Conservation (phyloP, 2,329 filamentous ascomycete species). For the Graphiopsis chlorocephala region DNA sequence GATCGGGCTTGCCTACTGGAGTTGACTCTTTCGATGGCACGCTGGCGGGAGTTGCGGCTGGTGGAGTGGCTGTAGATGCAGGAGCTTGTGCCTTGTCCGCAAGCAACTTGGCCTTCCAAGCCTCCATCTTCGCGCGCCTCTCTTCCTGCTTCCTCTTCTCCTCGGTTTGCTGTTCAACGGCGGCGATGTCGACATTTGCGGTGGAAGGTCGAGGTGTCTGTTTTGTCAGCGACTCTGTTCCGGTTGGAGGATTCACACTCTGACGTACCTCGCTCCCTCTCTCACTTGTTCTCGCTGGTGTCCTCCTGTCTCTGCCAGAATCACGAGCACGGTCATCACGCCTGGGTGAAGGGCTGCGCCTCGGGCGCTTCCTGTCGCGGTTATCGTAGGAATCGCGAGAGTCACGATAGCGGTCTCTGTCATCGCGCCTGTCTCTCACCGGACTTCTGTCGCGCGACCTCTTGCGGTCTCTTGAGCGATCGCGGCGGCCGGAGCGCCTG, state of each 20-base stretch:
- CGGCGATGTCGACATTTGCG: constrained; percentile 16
- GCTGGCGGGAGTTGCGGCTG: constrained; percentile 14
- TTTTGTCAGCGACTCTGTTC: constrained; percentile 14
- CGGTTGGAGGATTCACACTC: neutral
- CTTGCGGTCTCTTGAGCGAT: constrained; percentile 22
- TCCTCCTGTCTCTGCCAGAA: constrained; percentile 58
- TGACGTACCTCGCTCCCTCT: constrained; percentile 57
- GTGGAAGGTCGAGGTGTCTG: constrained; percentile 23
- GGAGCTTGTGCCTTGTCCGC: constrained; percentile 51
- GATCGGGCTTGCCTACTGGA: constrained; percentile 79
- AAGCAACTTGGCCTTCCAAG: constrained; percentile 83
- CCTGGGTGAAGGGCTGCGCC: constrained; percentile 19
- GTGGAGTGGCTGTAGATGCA: constrained; percentile 25
- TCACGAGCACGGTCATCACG: constrained; percentile 25
- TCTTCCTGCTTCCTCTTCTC: constrained; percentile 51
- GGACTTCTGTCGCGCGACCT: constrained; percentile 20
- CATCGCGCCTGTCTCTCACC: constrained; percentile 23
- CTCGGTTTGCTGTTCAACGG: constrained; percentile 19
- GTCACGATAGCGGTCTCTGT: constrained; percentile 20
- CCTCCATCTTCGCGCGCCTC: constrained; percentile 75
- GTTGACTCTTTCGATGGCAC: constrained; percentile 51
- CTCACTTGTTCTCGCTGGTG: constrained; percentile 41
- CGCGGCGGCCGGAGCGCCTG: constrained; percentile 22
- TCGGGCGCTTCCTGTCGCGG: constrained; percentile 22
- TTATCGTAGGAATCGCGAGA: constrained; percentile 24